Evolutionary conservation across 139 green algal genomes (phyloP), one percentile per base, ranked within the genome.

Genomic region (Chlorella sp.): DNA sequence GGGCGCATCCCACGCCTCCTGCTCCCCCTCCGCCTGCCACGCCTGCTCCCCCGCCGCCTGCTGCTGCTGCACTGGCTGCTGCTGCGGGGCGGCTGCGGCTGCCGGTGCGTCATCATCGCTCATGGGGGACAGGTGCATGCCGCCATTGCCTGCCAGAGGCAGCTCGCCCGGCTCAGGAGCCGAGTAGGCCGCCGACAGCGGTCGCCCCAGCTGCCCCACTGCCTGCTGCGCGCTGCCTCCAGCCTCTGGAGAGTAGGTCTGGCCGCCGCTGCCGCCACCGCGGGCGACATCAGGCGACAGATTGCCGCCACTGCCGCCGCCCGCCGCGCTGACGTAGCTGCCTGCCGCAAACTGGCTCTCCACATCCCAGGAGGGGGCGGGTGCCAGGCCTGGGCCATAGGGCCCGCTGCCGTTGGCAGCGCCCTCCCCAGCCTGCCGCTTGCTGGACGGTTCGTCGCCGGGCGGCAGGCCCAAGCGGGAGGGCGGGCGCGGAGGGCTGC

Each of bases 1-100:
- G 0, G 93, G 94, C 6, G 85, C 79, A 3, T 95, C 92, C 95
- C 94, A 97, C 15, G 57, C 4, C 7, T 62, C 34, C 36, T 57
- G 18, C 38, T 32, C 62, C 47, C 36, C 47, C n/a, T 57, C 34
- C n/a, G 51, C 30, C 47, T 2, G 55, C 74, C n/a, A 34, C 18
- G 20, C 23, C 41, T 44, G 44, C 72, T 25, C n/a, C 38, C 4
- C 28, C 28, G 26, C 47, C 18, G 41, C 28, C 73, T 39, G 47
- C 57, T 23, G 36, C 57, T 36, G 47, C 73, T 1, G 2, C 44
- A 26, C 18, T 32, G 13, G 55, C 74, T 32, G 26, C 34, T 47
- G 32, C 28, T 67, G 74, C 30, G 38, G 47, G 11, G 39, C 23
- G 28, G 30, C 39, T 17, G 23, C 62, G 38, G 21, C 38, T 36